phyloP scores from a whole-genome alignment of 1,284 basidiomycete genomes.

The Microbotryomycetes sp. region DNA sequence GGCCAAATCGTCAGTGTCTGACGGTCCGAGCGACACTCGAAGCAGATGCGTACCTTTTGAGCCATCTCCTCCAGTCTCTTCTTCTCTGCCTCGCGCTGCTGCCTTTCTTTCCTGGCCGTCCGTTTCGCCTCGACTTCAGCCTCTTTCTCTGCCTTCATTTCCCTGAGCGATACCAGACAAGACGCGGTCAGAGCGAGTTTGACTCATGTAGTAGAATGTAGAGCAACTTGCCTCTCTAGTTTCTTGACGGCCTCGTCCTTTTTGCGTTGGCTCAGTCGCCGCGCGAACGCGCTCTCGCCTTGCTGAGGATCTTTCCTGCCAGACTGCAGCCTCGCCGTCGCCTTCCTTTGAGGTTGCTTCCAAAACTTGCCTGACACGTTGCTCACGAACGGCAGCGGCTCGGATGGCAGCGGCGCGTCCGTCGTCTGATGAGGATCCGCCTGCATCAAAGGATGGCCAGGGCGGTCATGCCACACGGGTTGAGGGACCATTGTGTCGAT shows the following conservation, averaged over 20 bases:
- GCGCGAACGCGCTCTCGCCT: slow-evolving; percentile 21
- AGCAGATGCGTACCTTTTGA: slow-evolving; percentile 16
- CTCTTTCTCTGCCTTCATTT: slow-evolving; percentile 33
- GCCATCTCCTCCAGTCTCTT: slow-evolving; percentile 32
- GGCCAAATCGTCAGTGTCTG: not conserved
- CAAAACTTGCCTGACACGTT: slow-evolving; percentile 20
- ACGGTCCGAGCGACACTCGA: no score
- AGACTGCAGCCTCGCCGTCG: slow-evolving; percentile 15
- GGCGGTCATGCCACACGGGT: slow-evolving; percentile 14
- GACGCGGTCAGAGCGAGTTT: no score
- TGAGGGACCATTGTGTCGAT: slow-evolving; percentile 20
- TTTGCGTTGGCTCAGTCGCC: slow-evolving; percentile 24
- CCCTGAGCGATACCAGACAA: slow-evolving; percentile 20
- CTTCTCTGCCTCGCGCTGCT: slow-evolving; percentile 32
- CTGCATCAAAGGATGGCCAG: slow-evolving; percentile 1
- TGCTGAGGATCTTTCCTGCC: slow-evolving; percentile 18
- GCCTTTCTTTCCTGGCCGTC: slow-evolving; percentile 25
- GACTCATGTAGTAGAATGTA: no score
- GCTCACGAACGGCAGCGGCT: slow-evolving; percentile 8
- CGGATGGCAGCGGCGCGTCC: not conserved
- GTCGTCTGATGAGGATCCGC: slow-evolving; percentile 1
- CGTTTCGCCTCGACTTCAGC: slow-evolving; percentile 29
- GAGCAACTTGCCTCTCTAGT: slow-evolving; percentile 25
- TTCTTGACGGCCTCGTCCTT: slow-evolving; percentile 30
- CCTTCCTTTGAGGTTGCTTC: slow-evolving; percentile 19